Evolutionary conservation across 305 asterid genomes (phyloP).

Genomic region (Galium porrigens): DNA sequence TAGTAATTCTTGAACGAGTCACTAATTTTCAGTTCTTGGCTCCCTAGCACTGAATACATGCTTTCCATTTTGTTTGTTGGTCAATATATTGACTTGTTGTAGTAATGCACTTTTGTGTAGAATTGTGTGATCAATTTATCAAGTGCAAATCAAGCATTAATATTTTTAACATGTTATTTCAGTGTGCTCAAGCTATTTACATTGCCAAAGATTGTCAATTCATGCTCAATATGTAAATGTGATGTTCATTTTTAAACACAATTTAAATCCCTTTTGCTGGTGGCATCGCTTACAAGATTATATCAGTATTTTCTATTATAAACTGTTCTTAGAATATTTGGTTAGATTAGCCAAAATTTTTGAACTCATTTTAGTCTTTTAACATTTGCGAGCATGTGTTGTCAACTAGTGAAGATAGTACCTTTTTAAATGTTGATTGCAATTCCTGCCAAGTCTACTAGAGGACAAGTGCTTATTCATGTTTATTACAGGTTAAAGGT

Average conservation of each 20-base stretch:
- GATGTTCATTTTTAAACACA: neutral
- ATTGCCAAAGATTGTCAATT: neutral
- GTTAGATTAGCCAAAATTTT: neutral
- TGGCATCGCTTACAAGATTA: neutral
- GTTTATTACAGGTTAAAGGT: constrained; percentile 5
- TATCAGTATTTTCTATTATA: neutral
- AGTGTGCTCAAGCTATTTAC: neutral
- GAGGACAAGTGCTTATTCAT: neutral
- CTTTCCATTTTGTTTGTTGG: constrained; percentile 1
- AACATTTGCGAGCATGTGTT: neutral
- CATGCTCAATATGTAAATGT: neutral
- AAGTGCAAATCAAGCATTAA: neutral
- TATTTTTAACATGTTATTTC: neutral
- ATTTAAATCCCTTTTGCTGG: neutral
- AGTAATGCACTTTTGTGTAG: neutral
- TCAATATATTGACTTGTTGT: neutral
- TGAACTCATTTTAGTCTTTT: neutral
- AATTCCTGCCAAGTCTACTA: neutral
- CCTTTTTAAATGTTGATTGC: neutral
- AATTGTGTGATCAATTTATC: neutral
- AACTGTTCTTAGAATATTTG: neutral
- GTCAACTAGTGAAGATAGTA: neutral
- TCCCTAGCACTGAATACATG: neutral
- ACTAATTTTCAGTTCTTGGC: neutral
- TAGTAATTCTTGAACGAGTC: neutral